Base-by-base conservation (phyloP, 2,329 filamentous ascomycete species). In the Curvularia sp. region DNA sequence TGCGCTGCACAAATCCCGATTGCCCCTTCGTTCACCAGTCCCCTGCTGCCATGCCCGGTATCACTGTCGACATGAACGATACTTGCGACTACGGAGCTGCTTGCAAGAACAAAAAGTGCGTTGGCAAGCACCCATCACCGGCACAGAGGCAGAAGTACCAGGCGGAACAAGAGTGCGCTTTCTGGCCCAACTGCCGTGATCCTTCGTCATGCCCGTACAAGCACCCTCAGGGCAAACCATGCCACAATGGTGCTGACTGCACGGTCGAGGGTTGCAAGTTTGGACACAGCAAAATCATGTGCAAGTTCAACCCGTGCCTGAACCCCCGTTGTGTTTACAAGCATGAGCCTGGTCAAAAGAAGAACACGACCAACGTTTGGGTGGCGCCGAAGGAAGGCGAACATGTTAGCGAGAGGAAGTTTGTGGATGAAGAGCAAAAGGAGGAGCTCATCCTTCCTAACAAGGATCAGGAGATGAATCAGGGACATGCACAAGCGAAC, bases 1-100 rank as follows among this genome's bases (percentile, higher is more conserved):
- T 95, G 53, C 84, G 86, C 63, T 99, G 95, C 81, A 91, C 90
- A 39, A 96, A 96, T 78, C 88, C 87, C 67, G 91, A 96, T 61
- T 99, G 95, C 80, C 90, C 89, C 65, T 99, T 92, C 76, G 95
- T 92, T 18, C 95, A 99, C 73, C 94, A 97, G 79, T 97, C 93
- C 15, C 93, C 95, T 1, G 93, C 91, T 2, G 93, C 94, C 31
- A 90, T 92, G 3, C 89, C 89, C 2, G 91, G 90, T 28, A 86
- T 85, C 2, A 84, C 88, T 0, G 83, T 98, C 57, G 95, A 98
- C 75, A 84, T 93, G 66, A 86, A 84, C 58, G 92, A 96, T 70
- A 83, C 85, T 18, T 99, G 95, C 81, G 85, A 85, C 18, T 98
- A 91, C 69, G 94, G 93, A 20, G 92, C 88, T 2, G 93, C 93